Base-by-base conservation (phyloP, 1,139 yeast species). In the Pneumocystis wakefieldiae region DNA sequence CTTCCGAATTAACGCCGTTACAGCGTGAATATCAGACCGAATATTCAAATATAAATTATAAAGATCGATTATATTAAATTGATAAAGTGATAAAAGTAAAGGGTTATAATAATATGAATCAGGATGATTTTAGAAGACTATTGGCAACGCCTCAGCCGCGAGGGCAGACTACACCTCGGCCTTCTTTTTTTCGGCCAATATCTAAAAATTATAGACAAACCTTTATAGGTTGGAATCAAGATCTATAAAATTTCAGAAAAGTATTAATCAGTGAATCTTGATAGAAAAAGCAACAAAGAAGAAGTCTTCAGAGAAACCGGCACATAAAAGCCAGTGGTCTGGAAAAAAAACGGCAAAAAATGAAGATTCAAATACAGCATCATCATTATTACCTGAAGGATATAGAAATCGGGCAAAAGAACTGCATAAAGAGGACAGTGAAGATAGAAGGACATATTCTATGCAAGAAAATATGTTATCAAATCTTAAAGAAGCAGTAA, bases 401-500 rank as follows among this genome's bases (percentile, higher is more conserved):
- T 37, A 37, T 37, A 37, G 39, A 15, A 15, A 37, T 37, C 10
- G 39, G 3, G 39, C 39, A 37, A 37, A 37, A 6, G 39, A 37
- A 6, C 15, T 12, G 5, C 39, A 37, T 14, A 37, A 8, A 14
- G n/a, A 37, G n/a, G 39, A 37, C 3, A 37, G n/a, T 12, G 15
- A 14, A n/a, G 39, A 37, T 10, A 14, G 15, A 14, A 37, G n/a
- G 14, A 4, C 39, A 12, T 37, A 37, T 37, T 12, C 39, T 37
- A 14, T 37, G n/a, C 39, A 37, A 8, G 55, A 48, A 15, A 57
- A 58, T 15, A 36, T 36, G 38, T 6, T 62, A 2, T 48, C 14
- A 28, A 57, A 59, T 35, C 48, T 64, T 7, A 60, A 58, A 53
- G 36, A 35, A n/a, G 60, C 57, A 24, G 42, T 62, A 32, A 58